These are phyloP conservation scores for Flaveria sonorensis DNA, from an alignment of 129 eudicot genomes.

Conservation along the genomic window DNA sequence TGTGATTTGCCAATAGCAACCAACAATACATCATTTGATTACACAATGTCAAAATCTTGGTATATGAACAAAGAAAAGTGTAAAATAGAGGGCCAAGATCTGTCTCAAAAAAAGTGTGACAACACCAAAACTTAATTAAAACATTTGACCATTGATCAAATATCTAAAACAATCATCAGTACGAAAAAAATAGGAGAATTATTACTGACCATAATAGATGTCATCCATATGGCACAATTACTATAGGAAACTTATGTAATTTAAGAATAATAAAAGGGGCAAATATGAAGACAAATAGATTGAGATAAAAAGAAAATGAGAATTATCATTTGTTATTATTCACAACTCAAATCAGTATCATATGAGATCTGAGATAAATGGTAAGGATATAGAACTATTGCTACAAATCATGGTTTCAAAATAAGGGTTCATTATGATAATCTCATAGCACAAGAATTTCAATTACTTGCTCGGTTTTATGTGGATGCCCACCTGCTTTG, in stretches of 20 bases:
- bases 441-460: slow-evolving; percentile 11
- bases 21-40: not conserved
- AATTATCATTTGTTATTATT: not conserved
- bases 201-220: not conserved
- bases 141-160: slow-evolving; percentile 10
- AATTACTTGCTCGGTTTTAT: not conserved
- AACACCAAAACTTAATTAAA: not conserved
- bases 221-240: slow-evolving; percentile 7
- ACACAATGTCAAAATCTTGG: not conserved
- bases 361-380: slow-evolving; percentile 1
- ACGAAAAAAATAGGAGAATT: not conserved
- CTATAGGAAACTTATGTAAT: slow-evolving; percentile 6
- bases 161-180: not conserved
- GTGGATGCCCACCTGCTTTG: not conserved
- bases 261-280: not conserved
- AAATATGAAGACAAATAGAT: not conserved
- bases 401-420: not conserved
- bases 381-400: not conserved
- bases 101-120: slow-evolving; percentile 8
- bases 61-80: not conserved
- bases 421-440: not conserved
- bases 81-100: slow-evolving; percentile 9
- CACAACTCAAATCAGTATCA: not conserved
- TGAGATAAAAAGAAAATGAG: not conserved
- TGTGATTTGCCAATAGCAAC: slow-evolving; percentile 1